These are phyloP conservation scores for Botrytis paeoniae DNA, from an alignment of 2,329 filamentous ascomycete genomes.

Conservation along the genomic window DNA sequence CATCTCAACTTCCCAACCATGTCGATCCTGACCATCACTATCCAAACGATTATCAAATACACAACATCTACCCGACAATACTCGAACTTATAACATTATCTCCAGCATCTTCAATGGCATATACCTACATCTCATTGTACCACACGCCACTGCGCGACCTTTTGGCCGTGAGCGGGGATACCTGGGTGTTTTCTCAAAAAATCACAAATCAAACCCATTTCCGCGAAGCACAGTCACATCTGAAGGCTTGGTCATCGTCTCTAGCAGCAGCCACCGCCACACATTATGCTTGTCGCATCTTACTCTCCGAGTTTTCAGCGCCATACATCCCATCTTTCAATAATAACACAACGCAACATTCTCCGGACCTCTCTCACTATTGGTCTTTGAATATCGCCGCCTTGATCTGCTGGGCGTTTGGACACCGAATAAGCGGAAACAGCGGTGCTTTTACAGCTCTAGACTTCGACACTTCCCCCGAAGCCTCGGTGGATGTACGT, in stretches of 20 bases:
- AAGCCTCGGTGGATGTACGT: conserved; percentile 13
- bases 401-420: conserved; percentile 59
- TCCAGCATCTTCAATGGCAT: conserved; percentile 45
- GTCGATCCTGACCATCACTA: conserved; percentile 37
- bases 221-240: conserved; percentile 46
- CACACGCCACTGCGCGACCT: conserved; percentile 57
- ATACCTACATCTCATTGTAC: conserved; percentile 56
- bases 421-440: conserved; percentile 35
- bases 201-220: conserved; percentile 46
- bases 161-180: conserved; percentile 56
- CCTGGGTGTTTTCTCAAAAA: conserved; percentile 57
- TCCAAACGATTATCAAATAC: conserved; percentile 22
- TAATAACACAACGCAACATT: background rate
- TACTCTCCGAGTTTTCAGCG: conserved; percentile 45
- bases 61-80: conserved; percentile 20
- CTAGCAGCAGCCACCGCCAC: conserved; percentile 46
- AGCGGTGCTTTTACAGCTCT: background rate
- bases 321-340: conserved; percentile 22
- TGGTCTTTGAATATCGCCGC: conserved; percentile 57
- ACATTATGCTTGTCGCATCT: conserved; percentile 51
- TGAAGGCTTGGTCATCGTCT: conserved; percentile 48
- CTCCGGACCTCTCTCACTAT: conserved; percentile 45
- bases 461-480: background rate
- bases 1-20: conserved; percentile 30
- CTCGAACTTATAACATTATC: conserved; percentile 41